These are phyloP conservation scores for Penicillium sp. DNA, from an alignment of 2,329 filamentous ascomycete species.

Conservation along the genomic window DNA sequence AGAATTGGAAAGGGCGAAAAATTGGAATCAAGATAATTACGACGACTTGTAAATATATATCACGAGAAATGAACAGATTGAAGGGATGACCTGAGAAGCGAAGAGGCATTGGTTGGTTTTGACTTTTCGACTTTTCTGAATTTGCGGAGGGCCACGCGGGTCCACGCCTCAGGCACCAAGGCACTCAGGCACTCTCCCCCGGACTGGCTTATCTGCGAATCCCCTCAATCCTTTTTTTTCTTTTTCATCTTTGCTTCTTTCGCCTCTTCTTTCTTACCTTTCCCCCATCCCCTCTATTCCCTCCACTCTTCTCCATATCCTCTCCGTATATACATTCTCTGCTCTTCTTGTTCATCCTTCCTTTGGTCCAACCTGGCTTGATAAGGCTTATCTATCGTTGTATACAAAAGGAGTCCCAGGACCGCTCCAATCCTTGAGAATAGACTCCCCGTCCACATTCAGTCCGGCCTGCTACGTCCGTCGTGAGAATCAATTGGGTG, in stretches of 20 bases:
- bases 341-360: too few species aligned
- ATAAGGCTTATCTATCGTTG: slow-evolving; percentile 21
- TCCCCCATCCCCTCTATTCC: slow-evolving; percentile 7
- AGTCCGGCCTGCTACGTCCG: neutral
- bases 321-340: neutral
- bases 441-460: neutral
- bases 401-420: too few species aligned
- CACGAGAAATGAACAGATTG: neutral
- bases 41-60: neutral
- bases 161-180: slow-evolving; percentile 1
- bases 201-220: slow-evolving; percentile 14
- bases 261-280: slow-evolving; percentile 1
- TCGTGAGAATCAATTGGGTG: neutral
- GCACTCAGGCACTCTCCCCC: slow-evolving; percentile 21
- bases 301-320: too few species aligned
- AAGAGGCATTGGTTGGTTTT: too few species aligned
- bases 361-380: too few species aligned
- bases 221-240: slow-evolving; percentile 5
- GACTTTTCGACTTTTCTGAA: too few species aligned
- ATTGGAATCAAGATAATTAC: neutral
- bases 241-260: slow-evolving; percentile 10
- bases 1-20: neutral
- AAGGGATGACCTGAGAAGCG: neutral
- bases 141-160: neutral
- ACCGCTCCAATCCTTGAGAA: neutral